phyloP scores from a whole-genome alignment of 805 yeast species.

The Candida verbasci region DNA sequence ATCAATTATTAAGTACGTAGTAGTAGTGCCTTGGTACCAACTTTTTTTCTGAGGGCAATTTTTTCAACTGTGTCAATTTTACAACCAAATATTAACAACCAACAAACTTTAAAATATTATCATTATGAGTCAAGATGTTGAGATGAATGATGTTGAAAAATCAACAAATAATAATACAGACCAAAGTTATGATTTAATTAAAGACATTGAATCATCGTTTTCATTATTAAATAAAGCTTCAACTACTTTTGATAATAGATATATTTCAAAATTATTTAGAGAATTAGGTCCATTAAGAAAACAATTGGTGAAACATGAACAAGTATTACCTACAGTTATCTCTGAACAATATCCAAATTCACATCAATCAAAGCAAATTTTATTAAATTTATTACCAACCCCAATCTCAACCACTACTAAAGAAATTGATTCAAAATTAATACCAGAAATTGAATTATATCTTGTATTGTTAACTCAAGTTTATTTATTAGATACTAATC shows the following conservation, averaged over 20 bases:
- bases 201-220: constrained; percentile 40
- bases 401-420: constrained; percentile 18
- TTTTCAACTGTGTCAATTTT: too few relatives aligned
- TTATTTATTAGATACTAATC: constrained; percentile 61
- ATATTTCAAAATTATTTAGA: constrained; percentile 79
- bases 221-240: constrained; percentile 58
- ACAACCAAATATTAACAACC: too few relatives aligned
- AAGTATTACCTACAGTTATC: constrained; percentile 53
- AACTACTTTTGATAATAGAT: constrained; percentile 76
- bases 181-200: constrained; percentile 16
- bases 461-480: constrained; percentile 76
- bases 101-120: background rate
- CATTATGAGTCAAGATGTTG: constrained; percentile 6
- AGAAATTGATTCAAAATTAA: constrained; percentile 26
- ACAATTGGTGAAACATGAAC: constrained; percentile 41
- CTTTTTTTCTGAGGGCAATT: too few relatives aligned
- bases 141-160: constrained; percentile 8
- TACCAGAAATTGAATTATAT: constrained; percentile 80
- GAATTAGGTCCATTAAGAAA: constrained; percentile 75
- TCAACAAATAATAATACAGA: constrained; percentile 1
- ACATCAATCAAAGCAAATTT: constrained; percentile 37
- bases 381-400: constrained; percentile 30
- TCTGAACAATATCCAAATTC: constrained; percentile 50
- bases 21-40: too few relatives aligned
- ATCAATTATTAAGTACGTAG: too few relatives aligned